Percentiles rank a stretch among this genome's conserved stretches.
These are phyloP conservation scores for Gaeumannomyces tritici DNA, from an alignment of 2,329 filamentous ascomycete species.

Conservation along the genomic window DNA sequence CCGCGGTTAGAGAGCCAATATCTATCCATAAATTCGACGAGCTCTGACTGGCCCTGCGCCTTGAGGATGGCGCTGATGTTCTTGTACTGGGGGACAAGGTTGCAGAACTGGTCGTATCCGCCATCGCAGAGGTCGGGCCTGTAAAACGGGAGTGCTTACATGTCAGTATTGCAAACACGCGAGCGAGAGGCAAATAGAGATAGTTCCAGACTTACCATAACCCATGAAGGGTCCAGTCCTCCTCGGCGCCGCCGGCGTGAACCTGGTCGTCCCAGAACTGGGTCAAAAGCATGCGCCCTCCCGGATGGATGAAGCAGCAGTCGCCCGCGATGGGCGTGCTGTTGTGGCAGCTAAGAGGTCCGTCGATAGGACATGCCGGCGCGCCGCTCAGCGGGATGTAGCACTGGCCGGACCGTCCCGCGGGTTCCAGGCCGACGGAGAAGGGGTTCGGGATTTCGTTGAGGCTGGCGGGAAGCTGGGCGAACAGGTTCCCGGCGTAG, in stretches of 20 bases:
- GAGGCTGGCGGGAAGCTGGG: constrained; percentile 1
- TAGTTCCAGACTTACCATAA: constrained; percentile 23
- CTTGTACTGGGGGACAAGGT: constrained; percentile 28
- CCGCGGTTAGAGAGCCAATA: constrained; percentile 29
- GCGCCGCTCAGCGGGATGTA: constrained; percentile 5
- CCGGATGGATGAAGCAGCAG: constrained; percentile 30
- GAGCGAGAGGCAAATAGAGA: neutral
- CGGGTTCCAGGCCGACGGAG: neutral
- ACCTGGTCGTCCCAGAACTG: constrained; percentile 33
- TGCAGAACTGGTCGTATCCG: constrained; percentile 31
- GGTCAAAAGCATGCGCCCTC: constrained; percentile 29
- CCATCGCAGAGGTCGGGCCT: constrained; percentile 36
- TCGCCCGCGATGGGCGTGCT: constrained; percentile 21
- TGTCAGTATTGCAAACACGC: neutral
- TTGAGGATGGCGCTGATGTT: constrained; percentile 32
- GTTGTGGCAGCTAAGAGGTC: constrained; percentile 30
- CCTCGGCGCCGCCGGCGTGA: constrained; percentile 28
- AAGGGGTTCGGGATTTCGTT: constrained; percentile 4
- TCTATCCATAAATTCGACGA: constrained; percentile 29
- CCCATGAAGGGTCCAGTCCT: constrained; percentile 35
- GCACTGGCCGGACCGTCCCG: neutral
- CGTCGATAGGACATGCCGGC: constrained; percentile 25
- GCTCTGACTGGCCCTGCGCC: constrained; percentile 26
- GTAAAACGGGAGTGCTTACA: neutral
- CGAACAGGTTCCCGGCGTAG: constrained; percentile 3